A percentile compares a stretch with the other conserved stretches of the same genome.
phyloP scores from a whole-genome alignment of 1,139 yeast species.

The Kodamaea fungicola region DNA sequence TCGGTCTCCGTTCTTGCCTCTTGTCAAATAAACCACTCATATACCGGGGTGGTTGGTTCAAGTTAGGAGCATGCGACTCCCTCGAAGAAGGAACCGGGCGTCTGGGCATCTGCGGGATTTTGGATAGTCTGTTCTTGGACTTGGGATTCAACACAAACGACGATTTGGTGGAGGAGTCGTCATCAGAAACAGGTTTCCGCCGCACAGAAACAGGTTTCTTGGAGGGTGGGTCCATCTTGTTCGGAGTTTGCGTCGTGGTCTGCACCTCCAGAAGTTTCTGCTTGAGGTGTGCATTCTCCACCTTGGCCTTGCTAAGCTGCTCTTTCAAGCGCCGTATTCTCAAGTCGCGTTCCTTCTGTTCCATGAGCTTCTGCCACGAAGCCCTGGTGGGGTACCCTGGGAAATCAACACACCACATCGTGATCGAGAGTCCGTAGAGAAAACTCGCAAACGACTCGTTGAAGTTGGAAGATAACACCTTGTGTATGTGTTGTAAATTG shows the following conservation, averaged over 20 bases:
- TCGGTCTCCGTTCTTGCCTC: conserved; percentile 10
- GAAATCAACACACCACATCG: conserved; percentile 67
- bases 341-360: conserved; percentile 23
- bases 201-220: too few species aligned
- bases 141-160: conserved; percentile 22
- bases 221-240: neutral
- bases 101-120: conserved; percentile 13
- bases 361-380: conserved; percentile 32
- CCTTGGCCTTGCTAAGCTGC: conserved; percentile 20
- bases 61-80: conserved; percentile 24
- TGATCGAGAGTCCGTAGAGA: conserved; percentile 57
- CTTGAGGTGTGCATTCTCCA: conserved; percentile 26
- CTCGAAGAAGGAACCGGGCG: neutral
- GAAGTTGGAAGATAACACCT: conserved; percentile 46
- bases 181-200: neutral
- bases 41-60: conserved; percentile 45
- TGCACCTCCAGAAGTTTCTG: conserved; percentile 14
- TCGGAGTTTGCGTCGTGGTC: neutral
- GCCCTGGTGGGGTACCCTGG: conserved; percentile 38
- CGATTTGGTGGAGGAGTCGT: conserved; percentile 5
- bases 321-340: conserved; percentile 21
- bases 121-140: conserved; percentile 7
- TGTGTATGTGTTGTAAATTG: conserved; percentile 47
- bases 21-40: conserved; percentile 38
- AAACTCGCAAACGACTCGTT: conserved; percentile 64